These are phyloP conservation scores for Canavalia gladiata DNA, from an alignment of 306 rosid species.

Conservation along the genomic window DNA sequence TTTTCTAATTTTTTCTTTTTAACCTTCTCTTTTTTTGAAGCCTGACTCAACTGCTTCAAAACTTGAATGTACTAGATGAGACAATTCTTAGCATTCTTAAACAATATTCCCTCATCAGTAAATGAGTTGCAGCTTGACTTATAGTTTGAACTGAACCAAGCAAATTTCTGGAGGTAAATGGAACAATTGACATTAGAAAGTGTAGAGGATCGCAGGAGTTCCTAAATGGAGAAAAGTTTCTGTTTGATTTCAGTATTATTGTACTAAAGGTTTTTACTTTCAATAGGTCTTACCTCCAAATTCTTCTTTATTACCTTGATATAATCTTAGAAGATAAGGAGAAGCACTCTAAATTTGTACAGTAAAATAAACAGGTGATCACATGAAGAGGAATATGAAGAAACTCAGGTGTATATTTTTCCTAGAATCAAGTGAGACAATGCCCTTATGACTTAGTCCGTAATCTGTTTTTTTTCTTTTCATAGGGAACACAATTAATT, in stretches of 20 bases:
- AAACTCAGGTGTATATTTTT: neutral
- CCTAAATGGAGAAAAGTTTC: neutral
- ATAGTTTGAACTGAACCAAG: neutral
- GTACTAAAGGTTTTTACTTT: constrained; percentile 16
- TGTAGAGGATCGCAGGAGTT: neutral
- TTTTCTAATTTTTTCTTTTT: constrained; percentile 4
- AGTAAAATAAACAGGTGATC: neutral
- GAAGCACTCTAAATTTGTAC: constrained; percentile 7
- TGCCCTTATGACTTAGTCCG: constrained; percentile 13
- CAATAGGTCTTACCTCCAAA: constrained; percentile 4
- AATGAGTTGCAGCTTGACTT: neutral
- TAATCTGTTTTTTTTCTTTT: neutral
- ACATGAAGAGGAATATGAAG: neutral
- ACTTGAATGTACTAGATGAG: constrained; percentile 12
- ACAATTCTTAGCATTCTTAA: constrained; percentile 25
- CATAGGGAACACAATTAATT: neutral
- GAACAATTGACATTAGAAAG: neutral
- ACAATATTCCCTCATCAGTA: constrained; percentile 9
- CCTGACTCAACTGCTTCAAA: constrained; percentile 16
- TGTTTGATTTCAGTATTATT: constrained; percentile 5
- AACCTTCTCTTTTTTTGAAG: constrained; percentile 17
- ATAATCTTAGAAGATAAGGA: neutral
- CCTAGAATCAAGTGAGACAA: constrained; percentile 19
- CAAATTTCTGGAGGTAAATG: neutral
- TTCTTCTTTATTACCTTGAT: neutral